Evolutionary conservation across 345 rosid species (phyloP).

Genomic region (Gossypioides kirkii): DNA sequence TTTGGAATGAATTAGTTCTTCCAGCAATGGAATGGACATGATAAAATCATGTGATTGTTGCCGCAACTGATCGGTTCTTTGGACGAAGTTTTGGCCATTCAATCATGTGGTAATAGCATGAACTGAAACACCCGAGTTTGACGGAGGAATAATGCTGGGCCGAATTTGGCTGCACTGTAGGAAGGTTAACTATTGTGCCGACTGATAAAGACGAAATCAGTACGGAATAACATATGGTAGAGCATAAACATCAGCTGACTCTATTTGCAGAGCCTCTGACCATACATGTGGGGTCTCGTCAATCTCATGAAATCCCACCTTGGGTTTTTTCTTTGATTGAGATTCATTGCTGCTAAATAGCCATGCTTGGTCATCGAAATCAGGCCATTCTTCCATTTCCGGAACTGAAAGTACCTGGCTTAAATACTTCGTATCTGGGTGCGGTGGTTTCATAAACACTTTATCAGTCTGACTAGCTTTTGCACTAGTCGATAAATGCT

Average conservation of each 20-base stretch:
- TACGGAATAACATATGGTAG: constrained; percentile 80
- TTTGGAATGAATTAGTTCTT: constrained; percentile 22
- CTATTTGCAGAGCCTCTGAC: constrained; percentile 59
- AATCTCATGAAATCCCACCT: constrained; percentile 22
- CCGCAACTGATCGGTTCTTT: too few relatives aligned
- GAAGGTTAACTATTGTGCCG: constrained; percentile 4
- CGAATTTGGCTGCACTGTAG: constrained; percentile 12
- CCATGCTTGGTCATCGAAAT: constrained; percentile 59
- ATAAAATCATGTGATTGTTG: too few relatives aligned
- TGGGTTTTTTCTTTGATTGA: constrained; percentile 34
- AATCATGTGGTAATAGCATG: too few relatives aligned
- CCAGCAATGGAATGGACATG: too few relatives aligned
- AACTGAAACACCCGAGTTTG: constrained; percentile 1
- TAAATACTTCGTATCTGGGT: constrained; percentile 60
- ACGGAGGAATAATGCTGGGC: constrained; percentile 9
- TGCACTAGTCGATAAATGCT: constrained; percentile 21
- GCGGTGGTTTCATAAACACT: constrained; percentile 46
- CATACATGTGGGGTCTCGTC: constrained; percentile 44
- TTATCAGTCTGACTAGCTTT: constrained; percentile 34
- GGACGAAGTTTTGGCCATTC: too few relatives aligned
- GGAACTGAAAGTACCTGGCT: constrained; percentile 53
- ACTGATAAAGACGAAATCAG: constrained; percentile 27
- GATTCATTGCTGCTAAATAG: constrained; percentile 29
- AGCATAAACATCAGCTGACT: constrained; percentile 55
- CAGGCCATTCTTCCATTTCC: constrained; percentile 41